Evolutionary conservation across 2,329 filamentous ascomycete species (phyloP), one percentile per base, ranked within the genome.

Genomic region (Colletotrichum lupini): DNA sequence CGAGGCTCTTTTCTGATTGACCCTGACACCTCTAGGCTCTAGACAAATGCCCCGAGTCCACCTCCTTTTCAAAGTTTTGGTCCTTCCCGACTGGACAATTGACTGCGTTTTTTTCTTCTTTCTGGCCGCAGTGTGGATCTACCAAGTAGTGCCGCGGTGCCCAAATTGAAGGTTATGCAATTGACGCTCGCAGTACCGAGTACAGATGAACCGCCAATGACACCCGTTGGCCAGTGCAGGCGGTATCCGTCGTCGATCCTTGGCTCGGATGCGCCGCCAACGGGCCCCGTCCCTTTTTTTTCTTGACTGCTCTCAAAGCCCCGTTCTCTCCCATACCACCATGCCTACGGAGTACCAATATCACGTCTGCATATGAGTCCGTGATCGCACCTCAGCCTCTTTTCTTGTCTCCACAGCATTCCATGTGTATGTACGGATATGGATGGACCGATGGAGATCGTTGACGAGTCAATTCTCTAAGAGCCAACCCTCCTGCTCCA

Each of bases 171-270:
- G 62, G 56, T 71, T 71, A 71, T 71, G 68, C 42, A 49, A 28
- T 55, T 56, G 30, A 42, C 26, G 52, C 63, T 67, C 32, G 30
- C 30, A 12, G 32, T 35, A 35, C 32, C 32, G 32, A 35, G 24
- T 70, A 5, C 32, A 52, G 19, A 55, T 32, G 26, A 67, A 71
- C 26, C 22, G 22, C 56, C 56, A 71, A 61, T 64, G 19, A 37
- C 32, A 56, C 16, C 35, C n/a, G 32, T 35, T 67, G 68, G 49
- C 8, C 68, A 67, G 55, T 68, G 68, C 63, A 60, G 63, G 63
- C 63, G 56, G 63, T 57, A 62, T 52, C 68, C 63, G 63, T 64
- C 59, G 68, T 71, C 63, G 68, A 71, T 68, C 68, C 68, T 70
- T 71, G 68, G 64, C 68, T 24, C 32, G 68, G 59, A 57, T 68